phyloP scores from a whole-genome alignment of 208 protist genomes.

The Angomonas deanei region DNA sequence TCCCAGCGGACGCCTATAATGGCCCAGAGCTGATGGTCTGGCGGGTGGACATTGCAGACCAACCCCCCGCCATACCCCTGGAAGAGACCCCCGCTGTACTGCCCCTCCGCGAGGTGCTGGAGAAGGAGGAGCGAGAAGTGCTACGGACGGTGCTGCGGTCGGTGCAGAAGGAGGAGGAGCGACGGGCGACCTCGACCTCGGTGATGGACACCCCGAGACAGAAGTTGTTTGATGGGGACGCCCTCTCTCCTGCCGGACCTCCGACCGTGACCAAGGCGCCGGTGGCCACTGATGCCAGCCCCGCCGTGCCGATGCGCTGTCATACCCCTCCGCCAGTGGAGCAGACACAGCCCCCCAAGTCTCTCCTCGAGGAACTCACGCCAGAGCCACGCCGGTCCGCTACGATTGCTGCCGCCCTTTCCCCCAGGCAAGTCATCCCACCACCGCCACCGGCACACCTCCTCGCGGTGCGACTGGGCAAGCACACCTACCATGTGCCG shows the following conservation, averaged over 20 bases:
- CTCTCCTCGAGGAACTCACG: not conserved
- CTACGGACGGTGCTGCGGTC: conserved; percentile 36
- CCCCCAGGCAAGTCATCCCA: not conserved
- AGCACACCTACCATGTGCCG: conserved; percentile 19
- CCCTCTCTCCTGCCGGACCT: not conserved
- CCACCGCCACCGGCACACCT: conserved; percentile 2
- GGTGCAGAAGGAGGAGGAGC: conserved; percentile 2
- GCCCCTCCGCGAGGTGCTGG: conserved; percentile 34
- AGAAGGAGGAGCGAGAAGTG: conserved; percentile 32
- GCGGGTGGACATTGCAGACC: conserved; percentile 20
- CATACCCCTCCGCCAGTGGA: too few relatives aligned
- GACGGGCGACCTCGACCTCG: not conserved
- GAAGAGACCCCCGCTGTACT: conserved; percentile 51
- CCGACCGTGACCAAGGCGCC: conserved; percentile 1
- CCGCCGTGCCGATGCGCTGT: too few relatives aligned
- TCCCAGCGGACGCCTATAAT: conserved; percentile 44
- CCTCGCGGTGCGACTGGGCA: conserved; percentile 20
- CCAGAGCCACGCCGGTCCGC: conserved; percentile 10
- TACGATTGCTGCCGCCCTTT: conserved; percentile 12
- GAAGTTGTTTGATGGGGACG: conserved; percentile 2
- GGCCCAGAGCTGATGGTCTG: conserved; percentile 74
- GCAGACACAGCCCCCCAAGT: not conserved
- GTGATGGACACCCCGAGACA: not conserved
- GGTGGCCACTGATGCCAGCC: not conserved
- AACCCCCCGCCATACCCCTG: conserved; percentile 6